Evolutionary conservation across 75 land plant genomes (phyloP), one percentile per base, ranked within the genome.

Genomic region (Isoetes taiwanensis): DNA sequence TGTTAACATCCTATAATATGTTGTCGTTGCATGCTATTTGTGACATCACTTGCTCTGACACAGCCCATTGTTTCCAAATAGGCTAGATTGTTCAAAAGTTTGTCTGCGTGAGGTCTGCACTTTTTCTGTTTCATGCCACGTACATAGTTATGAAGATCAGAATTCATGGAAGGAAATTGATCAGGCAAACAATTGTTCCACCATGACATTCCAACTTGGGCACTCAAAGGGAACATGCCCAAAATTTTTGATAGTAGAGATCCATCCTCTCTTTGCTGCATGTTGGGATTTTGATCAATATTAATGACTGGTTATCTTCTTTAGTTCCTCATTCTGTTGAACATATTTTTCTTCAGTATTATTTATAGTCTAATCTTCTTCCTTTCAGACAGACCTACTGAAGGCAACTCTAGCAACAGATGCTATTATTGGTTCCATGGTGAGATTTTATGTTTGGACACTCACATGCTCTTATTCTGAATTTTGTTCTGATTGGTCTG

Each of bases 341-440:
- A n/a, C n/a, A n/a, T n/a, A n/a, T n/a, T n/a, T n/a, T n/a, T n/a
- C n/a, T n/a, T n/a, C n/a, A n/a, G n/a, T n/a, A n/a, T n/a, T 37
- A 14, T 37, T 14, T 11, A 19, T 24, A 11, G 25, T 24, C 58
- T 9, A 30, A 40, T 42, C 31, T 31, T 62, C 28, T 25, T 14
- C n/a, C 28, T 59, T 65, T 43, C 80, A 93, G 96, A 41, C 78
- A n/a, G 98, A 87, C 62, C 71, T 88, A 2, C 54, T 93, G 66
- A 93, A 93, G 73, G 98, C 98, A 63, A 84, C 96, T 14, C 78
- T 93, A 57, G 98, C 83, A 55, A 88, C 83, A 33, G 98, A 93
- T 79, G 94, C 96, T 34, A 83, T 83, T 10, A 93, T 88, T 58
- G 98, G 98, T 29, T 59, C 75, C 9, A 83, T 73, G 83, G 98